Base-by-base conservation (phyloP, 73 alveolate species). In the Paramecium octaurelia region DNA sequence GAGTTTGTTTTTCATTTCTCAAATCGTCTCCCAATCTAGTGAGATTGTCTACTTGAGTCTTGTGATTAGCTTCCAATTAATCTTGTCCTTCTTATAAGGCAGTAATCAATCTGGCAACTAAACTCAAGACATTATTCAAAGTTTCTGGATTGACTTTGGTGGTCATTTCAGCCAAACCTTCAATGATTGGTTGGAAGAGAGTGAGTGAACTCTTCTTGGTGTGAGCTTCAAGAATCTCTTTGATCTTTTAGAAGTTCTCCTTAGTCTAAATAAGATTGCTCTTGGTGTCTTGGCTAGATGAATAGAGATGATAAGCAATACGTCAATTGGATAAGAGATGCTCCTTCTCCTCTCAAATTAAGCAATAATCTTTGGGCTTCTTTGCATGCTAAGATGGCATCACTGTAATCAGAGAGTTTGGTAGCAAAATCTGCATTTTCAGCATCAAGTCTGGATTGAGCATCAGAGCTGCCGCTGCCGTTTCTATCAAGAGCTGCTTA, bases 81-180 rank as follows among this genome's bases (percentile, higher is more conserved):
- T 80, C 91, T 44, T 44, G n/a, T 23, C 91, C 91, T 35, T 80
- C 91, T 80, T 80, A 43, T 24, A 80, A 23, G 75, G 75, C 91
- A 21, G 91, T 80, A 58, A 80, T 80, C 36, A 80, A 48, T 80
- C 91, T 80, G 24, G 91, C 70, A 48, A 80, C 57, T 16, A 80
- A 80, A 43, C 91, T 80, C 35, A 80, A 24, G 27, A 80, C 91
- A 48, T 80, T 80, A 48, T 80, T 80, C 44, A 80, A 48, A 11
- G 91, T 80, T 80, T 80, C 91, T 44, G 91, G 91, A 21, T 80
- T 80, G 0, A 80, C 91, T 80, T 80, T 80, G 3, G 76, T 80
- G 8, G 77, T 80, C 91, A 80, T 80, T 80, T 80, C 91, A 44
- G 91, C 91, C n/a, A 80, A 42, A 43, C 91, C 91, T 80, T 80